Evolutionary conservation across 306 rosid species (phyloP), one percentile per base, ranked within the genome.

Genomic region (Herpetospermum pedunculosum): DNA sequence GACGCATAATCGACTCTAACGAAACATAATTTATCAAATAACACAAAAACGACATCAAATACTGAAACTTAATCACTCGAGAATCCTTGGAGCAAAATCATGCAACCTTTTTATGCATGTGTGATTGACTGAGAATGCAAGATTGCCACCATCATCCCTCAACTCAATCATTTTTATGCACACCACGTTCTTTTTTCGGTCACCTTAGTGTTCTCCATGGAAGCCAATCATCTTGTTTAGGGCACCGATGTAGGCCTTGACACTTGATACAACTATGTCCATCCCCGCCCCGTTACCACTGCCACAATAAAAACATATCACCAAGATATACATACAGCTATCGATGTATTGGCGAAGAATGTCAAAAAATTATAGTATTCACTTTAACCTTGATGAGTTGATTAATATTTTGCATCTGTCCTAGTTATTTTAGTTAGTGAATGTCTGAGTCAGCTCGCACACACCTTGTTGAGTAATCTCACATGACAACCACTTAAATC

Each of bases 251-350:
- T 88, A 95, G 43, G 99, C 99, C 92, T 92, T 92, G 49, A 92
- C 96, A 81, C 99, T 95, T 74, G 96, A 92, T 40, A 91, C 99
- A 65, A 91, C 96, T 57, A 95, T 85, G 76, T 95, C 99, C 99
- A 92, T 87, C 78, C 97, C 96, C 4, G 96, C 92, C 52, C 96
- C 97, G 3, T 43, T 84, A 48, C 97, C 99, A 77, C 99, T 95
- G 81, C 9, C 58, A 78, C 19, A 11, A 53, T 38, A 49, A 19
- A 49, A 37, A 52, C 43, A 23, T 25, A 49, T 69, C 53, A 29
- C 23, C 12, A 55, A 1, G 8, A 48, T 5, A 14, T 15, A 16
- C 3, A 55, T 4, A 38, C 19, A 18, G 2, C 2, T 8, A 16
- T 10, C 26, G 37, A 28, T 4, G 10, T 29, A 23, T 3, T 5